Conservation (phyloP, 805 yeast species). For the Deakozyma indianensis region DNA sequence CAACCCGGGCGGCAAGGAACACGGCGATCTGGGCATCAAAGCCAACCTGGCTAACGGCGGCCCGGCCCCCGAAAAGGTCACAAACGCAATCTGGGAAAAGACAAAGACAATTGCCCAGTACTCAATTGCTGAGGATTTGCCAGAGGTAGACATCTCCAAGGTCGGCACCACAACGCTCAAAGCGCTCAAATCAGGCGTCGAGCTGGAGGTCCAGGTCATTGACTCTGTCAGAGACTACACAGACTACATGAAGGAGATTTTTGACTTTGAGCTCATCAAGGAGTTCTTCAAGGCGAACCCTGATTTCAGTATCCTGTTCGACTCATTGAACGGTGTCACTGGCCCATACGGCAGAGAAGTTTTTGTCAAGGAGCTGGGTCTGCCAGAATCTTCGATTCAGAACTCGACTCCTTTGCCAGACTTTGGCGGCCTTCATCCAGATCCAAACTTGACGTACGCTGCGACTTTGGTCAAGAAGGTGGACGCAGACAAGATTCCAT, state of each 20-base stretch:
- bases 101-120: slow-evolving; percentile 47
- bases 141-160: slow-evolving; percentile 44
- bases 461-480: slow-evolving; percentile 72
- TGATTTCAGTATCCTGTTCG: slow-evolving; percentile 66
- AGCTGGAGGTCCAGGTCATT: slow-evolving; percentile 59
- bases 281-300: slow-evolving; percentile 42
- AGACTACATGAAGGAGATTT: slow-evolving; percentile 63
- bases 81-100: slow-evolving; percentile 68
- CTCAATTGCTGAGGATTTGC: slow-evolving; percentile 43
- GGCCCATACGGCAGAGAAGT: slow-evolving; percentile 89
- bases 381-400: slow-evolving; percentile 58
- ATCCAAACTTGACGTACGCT: slow-evolving; percentile 93
- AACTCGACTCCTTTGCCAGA: slow-evolving; percentile 72
- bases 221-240: slow-evolving; percentile 74
- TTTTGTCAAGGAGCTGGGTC: slow-evolving; percentile 72
- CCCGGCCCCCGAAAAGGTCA: slow-evolving; percentile 93
- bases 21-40: slow-evolving; percentile 80
- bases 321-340: slow-evolving; percentile 87
- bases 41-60: slow-evolving; percentile 93
- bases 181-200: slow-evolving; percentile 27
- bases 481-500: slow-evolving; percentile 67
- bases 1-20: slow-evolving; percentile 91
- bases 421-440: slow-evolving; percentile 96
- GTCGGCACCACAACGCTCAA: slow-evolving; percentile 36
- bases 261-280: slow-evolving; percentile 74